These are phyloP conservation scores for Colletotrichum gigasporum DNA, from an alignment of 2,329 filamentous ascomycete genomes.

Conservation along the genomic window DNA sequence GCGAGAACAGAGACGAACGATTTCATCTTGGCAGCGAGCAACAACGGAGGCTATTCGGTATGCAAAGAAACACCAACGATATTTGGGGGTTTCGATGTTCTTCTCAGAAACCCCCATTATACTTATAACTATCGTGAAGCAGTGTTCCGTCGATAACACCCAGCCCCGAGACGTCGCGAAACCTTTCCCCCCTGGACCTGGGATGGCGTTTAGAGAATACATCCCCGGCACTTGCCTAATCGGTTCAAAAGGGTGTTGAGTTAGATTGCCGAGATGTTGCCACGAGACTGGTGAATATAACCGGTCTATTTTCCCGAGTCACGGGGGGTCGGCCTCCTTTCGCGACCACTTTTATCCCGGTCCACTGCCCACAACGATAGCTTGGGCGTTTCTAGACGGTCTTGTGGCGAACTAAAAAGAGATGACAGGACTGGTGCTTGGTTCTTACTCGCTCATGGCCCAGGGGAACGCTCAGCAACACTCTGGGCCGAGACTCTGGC, in stretches of 20 bases:
- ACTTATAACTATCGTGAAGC: too few species aligned
- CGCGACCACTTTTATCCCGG: too few species aligned
- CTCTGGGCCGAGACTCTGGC: too few species aligned
- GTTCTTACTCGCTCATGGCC: too few species aligned
- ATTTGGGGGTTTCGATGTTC: too few species aligned
- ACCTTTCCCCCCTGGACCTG: not conserved
- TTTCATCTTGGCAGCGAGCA: slow-evolving; percentile 18
- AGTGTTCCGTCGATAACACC: too few species aligned
- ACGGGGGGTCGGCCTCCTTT: not conserved
- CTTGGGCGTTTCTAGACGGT: not conserved
- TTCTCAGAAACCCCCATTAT: too few species aligned
- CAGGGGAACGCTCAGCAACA: too few species aligned
- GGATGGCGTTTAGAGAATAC: not conserved
- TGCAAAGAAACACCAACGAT: too few species aligned
- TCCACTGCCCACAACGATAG: too few species aligned
- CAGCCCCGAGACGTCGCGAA: not conserved
- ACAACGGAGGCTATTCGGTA: too few species aligned
- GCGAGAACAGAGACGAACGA: not conserved
- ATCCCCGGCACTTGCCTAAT: slow-evolving; percentile 1
- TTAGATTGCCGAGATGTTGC: slow-evolving; percentile 9
- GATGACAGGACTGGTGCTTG: not conserved
- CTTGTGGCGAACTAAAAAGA: not conserved
- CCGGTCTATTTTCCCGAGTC: slow-evolving; percentile 10
- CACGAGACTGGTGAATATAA: slow-evolving; percentile 9
- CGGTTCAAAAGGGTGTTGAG: not conserved